Evolutionary conservation across 768 basidiomycete species (phyloP), one percentile per base, ranked within the genome.

Genomic region (Tricholoma saponaceum): DNA sequence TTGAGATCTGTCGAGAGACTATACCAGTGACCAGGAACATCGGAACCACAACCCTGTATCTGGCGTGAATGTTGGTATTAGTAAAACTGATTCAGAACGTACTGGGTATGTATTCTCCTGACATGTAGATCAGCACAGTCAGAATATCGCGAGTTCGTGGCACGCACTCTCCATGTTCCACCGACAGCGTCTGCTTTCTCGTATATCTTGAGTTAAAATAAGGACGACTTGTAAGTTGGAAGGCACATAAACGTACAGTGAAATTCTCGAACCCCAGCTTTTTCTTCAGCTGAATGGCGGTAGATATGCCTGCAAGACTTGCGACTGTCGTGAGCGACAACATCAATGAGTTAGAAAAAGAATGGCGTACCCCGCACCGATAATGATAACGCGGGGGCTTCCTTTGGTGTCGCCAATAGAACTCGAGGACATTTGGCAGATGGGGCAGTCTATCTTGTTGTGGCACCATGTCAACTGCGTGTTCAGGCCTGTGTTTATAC

Each of bases 71-170:
- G 23, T 7, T 2, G 23, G 6, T 43, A 4, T 10, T 26, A 26
- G 23, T 1, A 16, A 26, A 20, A 13, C 43, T 47, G 32, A 32
- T 41, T 22, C n/a, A 20, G n/a, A 46, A 60, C 73, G 50, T 55
- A 82, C 82, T 22, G 80, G 81, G 56, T 83, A 82, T 28, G 80
- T 83, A 51, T 82, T 83, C 58, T 81, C 79, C 82, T 83, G 57
- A 22, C 25, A 51, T 23, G 22, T 28, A 51, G 13, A 54, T 10
- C 35, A 23, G 14, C 46, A 37, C 44, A n/a, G 46, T 2, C 20
- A 25, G 7, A 33, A 26, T 51, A 13, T 10, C 28, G 26, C n/a
- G 35, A 37, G 33, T 23, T 41, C 26, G 23, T 55, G 3, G 23
- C 14, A 72, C 78, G 52, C 59, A 84, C 83, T 68, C 80, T 76